Evolutionary conservation across 148 eudicot genomes (phyloP).

Genomic region (Salicornia ramosissima): DNA sequence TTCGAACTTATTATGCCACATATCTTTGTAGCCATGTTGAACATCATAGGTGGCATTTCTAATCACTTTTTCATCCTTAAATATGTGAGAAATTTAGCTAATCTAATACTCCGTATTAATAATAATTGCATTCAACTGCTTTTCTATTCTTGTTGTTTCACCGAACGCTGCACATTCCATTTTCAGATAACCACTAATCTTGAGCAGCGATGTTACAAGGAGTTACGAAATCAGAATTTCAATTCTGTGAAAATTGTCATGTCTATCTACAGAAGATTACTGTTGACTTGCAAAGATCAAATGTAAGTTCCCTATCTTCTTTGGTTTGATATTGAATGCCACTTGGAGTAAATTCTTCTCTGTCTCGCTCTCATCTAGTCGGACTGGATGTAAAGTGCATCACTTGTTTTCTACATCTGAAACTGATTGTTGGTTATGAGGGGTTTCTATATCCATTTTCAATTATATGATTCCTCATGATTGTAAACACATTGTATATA

Average conservation of each 20-base stretch:
- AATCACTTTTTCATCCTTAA: not conserved
- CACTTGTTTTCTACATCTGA: conserved; percentile 1
- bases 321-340: conserved; percentile 4
- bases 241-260: conserved; percentile 62
- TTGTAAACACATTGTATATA: not conserved
- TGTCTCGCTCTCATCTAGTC: not conserved
- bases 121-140: not conserved
- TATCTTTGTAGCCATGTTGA: not conserved
- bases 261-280: conserved; percentile 72
- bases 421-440: not conserved
- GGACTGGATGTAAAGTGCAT: not conserved
- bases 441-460: not conserved
- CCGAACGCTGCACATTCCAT: conserved; percentile 11
- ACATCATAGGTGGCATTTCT: not conserved
- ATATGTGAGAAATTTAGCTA: not conserved
- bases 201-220: conserved; percentile 93
- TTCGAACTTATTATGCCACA: not conserved
- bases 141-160: not conserved
- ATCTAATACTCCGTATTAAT: not conserved
- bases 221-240: conserved; percentile 64
- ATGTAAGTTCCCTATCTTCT: conserved; percentile 51
- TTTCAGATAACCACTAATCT: conserved; percentile 74
- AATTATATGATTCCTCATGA: not conserved
- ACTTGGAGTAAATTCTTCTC: not conserved
- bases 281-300: conserved; percentile 82